phyloP scores from a whole-genome alignment of 441 rosid genomes.

The Euphorbia schlechtendalii region DNA sequence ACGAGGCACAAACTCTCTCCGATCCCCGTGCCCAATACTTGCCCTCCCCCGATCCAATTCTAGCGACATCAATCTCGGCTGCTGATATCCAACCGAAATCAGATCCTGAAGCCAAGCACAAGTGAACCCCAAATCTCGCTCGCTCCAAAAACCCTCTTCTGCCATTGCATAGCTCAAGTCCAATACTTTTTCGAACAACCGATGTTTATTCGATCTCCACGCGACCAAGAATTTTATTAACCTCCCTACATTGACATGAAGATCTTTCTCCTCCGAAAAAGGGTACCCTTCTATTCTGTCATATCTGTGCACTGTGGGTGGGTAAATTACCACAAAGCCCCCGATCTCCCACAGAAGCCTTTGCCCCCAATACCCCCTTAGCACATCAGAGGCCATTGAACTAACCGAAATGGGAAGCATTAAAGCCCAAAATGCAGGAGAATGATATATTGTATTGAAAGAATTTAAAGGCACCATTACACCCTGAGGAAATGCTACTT shows the following conservation, averaged over 20 bases:
- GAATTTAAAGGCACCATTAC: constrained; percentile 83
- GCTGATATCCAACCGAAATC: constrained; percentile 83
- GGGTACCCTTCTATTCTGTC: constrained; percentile 83
- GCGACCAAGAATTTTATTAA: constrained; percentile 63
- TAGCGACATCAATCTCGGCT: constrained; percentile 82
- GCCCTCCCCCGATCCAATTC: constrained; percentile 78
- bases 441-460: constrained; percentile 73
- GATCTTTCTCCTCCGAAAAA: constrained; percentile 91
- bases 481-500: constrained; percentile 89
- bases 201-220: constrained; percentile 80
- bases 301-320: constrained; percentile 73
- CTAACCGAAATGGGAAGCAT: constrained; percentile 93
- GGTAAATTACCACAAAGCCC: constrained; percentile 76
- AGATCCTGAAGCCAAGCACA: constrained; percentile 95
- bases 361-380: constrained; percentile 96
- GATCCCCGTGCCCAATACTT: constrained; percentile 77
- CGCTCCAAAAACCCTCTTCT: constrained; percentile 88
- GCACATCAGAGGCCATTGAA: constrained; percentile 84
- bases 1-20: constrained; percentile 63
- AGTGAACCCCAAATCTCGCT: constrained; percentile 70
- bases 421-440: constrained; percentile 86
- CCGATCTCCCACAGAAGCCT: constrained; percentile 94
- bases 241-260: constrained; percentile 85
- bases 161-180: constrained; percentile 80
- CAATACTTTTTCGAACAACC: constrained; percentile 67